A percentile compares a stretch with the other conserved stretches of the same genome.
These are phyloP conservation scores for Phytophthora lateralis DNA, from an alignment of 352 stramenopile species.

Conservation along the genomic window DNA sequence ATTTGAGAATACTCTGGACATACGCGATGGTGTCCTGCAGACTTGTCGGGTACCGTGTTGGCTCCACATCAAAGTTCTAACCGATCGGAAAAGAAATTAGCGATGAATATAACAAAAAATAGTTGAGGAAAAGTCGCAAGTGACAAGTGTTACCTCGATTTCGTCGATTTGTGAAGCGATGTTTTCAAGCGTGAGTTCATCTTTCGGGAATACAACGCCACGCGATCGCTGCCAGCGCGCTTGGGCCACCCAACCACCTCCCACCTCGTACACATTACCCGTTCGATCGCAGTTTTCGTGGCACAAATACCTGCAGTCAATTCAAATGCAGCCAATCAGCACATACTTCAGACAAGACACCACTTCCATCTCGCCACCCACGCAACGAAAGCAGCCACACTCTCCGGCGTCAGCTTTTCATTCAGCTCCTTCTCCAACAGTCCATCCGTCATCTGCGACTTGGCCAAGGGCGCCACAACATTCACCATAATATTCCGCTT, in stretches of 20 bases:
- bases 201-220: constrained; percentile 59
- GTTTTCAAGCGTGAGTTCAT: constrained; percentile 52
- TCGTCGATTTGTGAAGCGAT: constrained; percentile 59
- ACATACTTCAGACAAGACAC: background rate
- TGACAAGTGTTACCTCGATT: constrained; percentile 46
- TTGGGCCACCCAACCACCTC: constrained; percentile 76
- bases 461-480: constrained; percentile 81
- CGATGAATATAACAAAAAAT: background rate
- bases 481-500: constrained; percentile 83
- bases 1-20: constrained; percentile 46
- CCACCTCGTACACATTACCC: constrained; percentile 85
- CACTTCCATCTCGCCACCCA: constrained; percentile 12
- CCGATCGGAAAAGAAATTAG: background rate
- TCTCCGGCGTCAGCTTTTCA: constrained; percentile 71
- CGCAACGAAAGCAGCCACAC: constrained; percentile 82
- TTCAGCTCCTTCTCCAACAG: constrained; percentile 74
- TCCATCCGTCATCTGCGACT: constrained; percentile 85
- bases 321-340: background rate
- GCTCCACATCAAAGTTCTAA: constrained; percentile 63
- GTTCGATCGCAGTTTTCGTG: constrained; percentile 79
- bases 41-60: constrained; percentile 62
- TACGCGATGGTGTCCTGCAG: constrained; percentile 66
- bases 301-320: constrained; percentile 61
- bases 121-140: background rate
- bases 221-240: constrained; percentile 79